These are phyloP conservation scores for Senecio squalidus DNA, from an alignment of 140 eudicot genomes.

Conservation along the genomic window DNA sequence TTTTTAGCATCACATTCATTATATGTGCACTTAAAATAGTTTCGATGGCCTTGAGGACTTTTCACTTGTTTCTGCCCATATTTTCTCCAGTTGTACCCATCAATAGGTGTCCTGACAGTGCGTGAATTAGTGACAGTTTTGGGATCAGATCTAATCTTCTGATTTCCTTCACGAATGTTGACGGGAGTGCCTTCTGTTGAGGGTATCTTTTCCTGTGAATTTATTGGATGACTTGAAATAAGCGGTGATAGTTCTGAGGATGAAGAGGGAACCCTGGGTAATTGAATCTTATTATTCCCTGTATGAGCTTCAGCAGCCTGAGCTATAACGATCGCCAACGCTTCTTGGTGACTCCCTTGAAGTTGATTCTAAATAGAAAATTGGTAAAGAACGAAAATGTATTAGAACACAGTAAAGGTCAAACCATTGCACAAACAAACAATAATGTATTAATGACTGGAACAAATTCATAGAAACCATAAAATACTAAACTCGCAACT, in stretches of 20 bases:
- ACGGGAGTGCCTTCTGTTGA: conserved; percentile 15
- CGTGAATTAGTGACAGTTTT: conserved; percentile 30
- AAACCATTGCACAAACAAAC: too few relatives aligned
- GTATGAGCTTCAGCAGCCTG: conserved; percentile 34
- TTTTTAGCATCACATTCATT: conserved; percentile 71
- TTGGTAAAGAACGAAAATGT: neutral
- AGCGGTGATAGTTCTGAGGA: conserved; percentile 34
- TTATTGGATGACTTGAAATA: conserved; percentile 31
- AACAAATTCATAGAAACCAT: neutral
- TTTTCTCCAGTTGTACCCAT: conserved; percentile 86
- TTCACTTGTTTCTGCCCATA: conserved; percentile 89
- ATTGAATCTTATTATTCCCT: conserved; percentile 23
- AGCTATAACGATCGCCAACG: conserved; percentile 33
- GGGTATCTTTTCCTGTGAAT: conserved; percentile 22
- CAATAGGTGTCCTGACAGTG: conserved; percentile 39
- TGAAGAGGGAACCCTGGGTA: conserved; percentile 24
- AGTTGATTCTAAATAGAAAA: conserved; percentile 34
- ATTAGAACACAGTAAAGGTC: too few relatives aligned
- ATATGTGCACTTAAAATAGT: conserved; percentile 76
- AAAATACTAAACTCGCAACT: neutral
- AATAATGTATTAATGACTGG: neutral
- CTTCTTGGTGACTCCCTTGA: conserved; percentile 37
- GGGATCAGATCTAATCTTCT: conserved; percentile 24
- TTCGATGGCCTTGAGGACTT: conserved; percentile 75
- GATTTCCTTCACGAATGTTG: conserved; percentile 8